Evolutionary conservation across 805 yeast species (phyloP).

Genomic region (Lipomyces sp.): DNA sequence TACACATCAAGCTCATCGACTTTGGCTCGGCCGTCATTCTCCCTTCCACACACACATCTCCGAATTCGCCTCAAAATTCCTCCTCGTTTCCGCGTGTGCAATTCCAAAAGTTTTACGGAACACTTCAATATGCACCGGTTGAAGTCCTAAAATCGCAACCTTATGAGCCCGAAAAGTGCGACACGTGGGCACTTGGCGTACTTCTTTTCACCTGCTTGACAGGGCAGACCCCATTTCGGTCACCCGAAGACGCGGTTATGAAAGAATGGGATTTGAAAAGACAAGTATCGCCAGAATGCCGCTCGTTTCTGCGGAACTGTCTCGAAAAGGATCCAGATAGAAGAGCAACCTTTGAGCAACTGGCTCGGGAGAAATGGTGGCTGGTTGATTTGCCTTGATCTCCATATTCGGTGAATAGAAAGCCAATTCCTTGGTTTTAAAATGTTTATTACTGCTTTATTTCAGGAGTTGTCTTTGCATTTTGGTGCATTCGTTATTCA

Average conservation of each 20-base stretch:
- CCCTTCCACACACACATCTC: constrained; percentile 1
- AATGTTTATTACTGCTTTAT: not conserved
- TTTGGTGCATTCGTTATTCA: too few relatives aligned
- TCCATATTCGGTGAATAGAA: too few relatives aligned
- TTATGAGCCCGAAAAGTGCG: constrained; percentile 28
- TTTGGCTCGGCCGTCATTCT: constrained; percentile 49
- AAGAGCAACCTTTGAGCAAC: constrained; percentile 19
- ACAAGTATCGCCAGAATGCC: constrained; percentile 20
- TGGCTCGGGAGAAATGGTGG: constrained; percentile 25
- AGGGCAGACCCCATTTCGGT: constrained; percentile 26
- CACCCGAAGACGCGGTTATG: constrained; percentile 25
- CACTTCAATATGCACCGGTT: constrained; percentile 28
- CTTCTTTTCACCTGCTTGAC: constrained; percentile 27
- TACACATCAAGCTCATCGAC: constrained; percentile 74
- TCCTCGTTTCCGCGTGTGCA: constrained; percentile 1
- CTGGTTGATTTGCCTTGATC: constrained; percentile 20
- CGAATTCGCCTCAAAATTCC: constrained; percentile 2
- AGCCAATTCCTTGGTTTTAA: too few relatives aligned
- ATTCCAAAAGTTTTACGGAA: constrained; percentile 26
- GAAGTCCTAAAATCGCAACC: constrained; percentile 22
- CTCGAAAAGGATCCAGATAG: constrained; percentile 19
- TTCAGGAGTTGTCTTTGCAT: not conserved
- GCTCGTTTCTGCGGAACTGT: constrained; percentile 15
- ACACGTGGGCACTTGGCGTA: constrained; percentile 28
- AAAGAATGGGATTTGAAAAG: constrained; percentile 20